Conservation (phyloP, 768 basidiomycete species). For the Astraeus odoratus region DNA sequence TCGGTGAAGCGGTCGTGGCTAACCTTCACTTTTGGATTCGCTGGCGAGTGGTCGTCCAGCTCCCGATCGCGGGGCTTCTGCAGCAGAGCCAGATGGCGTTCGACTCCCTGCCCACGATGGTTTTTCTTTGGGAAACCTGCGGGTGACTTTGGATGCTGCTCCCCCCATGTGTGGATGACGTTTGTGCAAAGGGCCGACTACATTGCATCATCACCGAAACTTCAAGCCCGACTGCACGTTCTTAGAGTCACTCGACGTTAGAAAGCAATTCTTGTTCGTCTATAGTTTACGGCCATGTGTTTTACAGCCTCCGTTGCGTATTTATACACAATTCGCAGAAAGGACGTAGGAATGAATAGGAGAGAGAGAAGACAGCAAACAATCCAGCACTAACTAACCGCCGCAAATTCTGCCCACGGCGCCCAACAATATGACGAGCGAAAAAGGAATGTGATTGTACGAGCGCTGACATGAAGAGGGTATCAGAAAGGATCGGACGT, state of each 20-base stretch:
- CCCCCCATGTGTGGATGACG: conserved; percentile 44
- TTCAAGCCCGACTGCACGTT: too few species aligned
- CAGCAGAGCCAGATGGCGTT: conserved; percentile 19
- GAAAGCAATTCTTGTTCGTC: conserved; percentile 23
- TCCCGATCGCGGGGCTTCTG: conserved; percentile 8
- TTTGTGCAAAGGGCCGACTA: neutral
- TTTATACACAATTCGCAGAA: conserved; percentile 30
- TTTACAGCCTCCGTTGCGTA: conserved; percentile 35
- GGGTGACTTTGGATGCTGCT: conserved; percentile 51
- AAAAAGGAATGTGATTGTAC: conserved; percentile 16
- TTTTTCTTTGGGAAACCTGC: conserved; percentile 46
- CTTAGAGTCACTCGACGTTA: neutral
- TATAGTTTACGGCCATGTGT: conserved; percentile 23
- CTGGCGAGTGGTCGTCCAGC: conserved; percentile 33
- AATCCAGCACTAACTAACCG: conserved; percentile 25
- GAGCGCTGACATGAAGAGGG: conserved; percentile 15
- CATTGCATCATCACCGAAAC: neutral
- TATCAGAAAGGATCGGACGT: conserved; percentile 25
- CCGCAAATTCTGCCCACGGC: conserved; percentile 16
- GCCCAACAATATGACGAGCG: conserved; percentile 10
- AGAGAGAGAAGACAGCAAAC: conserved; percentile 24
- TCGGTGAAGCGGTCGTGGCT: neutral
- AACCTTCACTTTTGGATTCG: conserved; percentile 48
- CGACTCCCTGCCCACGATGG: conserved; percentile 45
- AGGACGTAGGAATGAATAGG: conserved; percentile 24